Conservation (phyloP, 2,329 filamentous ascomycete genomes). For the Zasmidium cellare region DNA sequence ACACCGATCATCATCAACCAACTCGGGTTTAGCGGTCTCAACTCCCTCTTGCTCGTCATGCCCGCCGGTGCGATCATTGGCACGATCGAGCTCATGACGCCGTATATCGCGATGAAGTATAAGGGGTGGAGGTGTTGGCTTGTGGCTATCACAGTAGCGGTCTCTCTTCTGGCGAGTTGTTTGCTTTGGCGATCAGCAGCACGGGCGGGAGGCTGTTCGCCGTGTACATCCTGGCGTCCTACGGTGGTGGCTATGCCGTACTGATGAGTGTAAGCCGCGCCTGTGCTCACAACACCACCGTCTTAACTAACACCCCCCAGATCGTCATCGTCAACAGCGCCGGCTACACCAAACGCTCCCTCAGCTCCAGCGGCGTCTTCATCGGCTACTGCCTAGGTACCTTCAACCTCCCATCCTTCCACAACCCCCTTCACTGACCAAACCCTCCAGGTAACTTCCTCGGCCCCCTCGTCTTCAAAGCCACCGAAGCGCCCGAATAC, state of each 20-base stretch:
- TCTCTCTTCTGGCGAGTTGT: slow-evolving; percentile 44
- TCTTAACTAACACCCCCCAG: neutral
- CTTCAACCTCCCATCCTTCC: neutral
- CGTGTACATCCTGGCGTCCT: slow-evolving; percentile 50
- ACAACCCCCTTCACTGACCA: no score
- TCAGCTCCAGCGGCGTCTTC: slow-evolving; percentile 52
- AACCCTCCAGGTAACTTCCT: slow-evolving; percentile 42
- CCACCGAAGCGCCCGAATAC: slow-evolving; percentile 44
- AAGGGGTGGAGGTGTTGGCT: slow-evolving; percentile 37
- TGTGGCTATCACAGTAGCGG: slow-evolving; percentile 41
- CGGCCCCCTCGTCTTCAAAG: slow-evolving; percentile 45
- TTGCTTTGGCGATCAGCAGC: slow-evolving; percentile 44
- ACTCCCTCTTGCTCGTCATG: slow-evolving; percentile 46
- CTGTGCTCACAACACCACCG: neutral
- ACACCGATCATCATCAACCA: slow-evolving; percentile 48
- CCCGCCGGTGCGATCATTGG: slow-evolving; percentile 41
- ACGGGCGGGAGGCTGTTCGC: slow-evolving; percentile 52
- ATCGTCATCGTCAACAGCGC: slow-evolving; percentile 49
- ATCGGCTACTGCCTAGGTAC: slow-evolving; percentile 53
- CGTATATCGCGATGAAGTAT: slow-evolving; percentile 44
- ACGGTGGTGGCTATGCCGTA: slow-evolving; percentile 51
- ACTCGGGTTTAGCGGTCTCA: slow-evolving; percentile 46
- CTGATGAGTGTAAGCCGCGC: slow-evolving; percentile 47
- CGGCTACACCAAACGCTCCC: slow-evolving; percentile 53
- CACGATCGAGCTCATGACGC: slow-evolving; percentile 41